Evolutionary conservation across 192 early-diverging fungal genomes (phyloP).

Genomic region (Coemansia sp.): DNA sequence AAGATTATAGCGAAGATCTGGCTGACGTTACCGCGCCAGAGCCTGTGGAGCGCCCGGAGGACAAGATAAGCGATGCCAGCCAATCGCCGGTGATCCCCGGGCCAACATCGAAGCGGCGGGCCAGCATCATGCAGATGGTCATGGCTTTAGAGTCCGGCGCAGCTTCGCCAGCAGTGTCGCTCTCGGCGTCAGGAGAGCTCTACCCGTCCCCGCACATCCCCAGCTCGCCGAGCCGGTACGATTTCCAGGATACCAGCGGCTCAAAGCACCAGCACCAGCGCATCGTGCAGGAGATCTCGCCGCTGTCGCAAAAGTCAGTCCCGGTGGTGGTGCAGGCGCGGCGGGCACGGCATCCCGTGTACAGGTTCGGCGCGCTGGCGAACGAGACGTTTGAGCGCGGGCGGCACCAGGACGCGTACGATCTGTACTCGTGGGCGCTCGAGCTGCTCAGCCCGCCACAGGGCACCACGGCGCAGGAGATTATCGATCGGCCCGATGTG

Average conservation of each 20-base stretch:
- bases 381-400: constrained; percentile 59
- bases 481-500: constrained; percentile 22
- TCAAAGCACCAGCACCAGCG: not conserved
- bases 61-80: not conserved
- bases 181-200: not conserved
- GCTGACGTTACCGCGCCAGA: not conserved
- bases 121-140: constrained; percentile 3
- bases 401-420: constrained; percentile 53
- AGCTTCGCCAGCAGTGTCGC: constrained; percentile 3
- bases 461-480: constrained; percentile 21
- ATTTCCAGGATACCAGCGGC: not conserved
- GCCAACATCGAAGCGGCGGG: not conserved
- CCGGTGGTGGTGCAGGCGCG: constrained; percentile 46
- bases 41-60: not conserved
- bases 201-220: constrained; percentile 2
- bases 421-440: constrained; percentile 51
- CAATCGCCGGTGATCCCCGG: not conserved
- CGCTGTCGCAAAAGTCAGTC: constrained; percentile 31
- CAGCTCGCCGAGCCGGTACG: too few relatives aligned
- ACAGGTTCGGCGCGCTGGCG: constrained; percentile 46
- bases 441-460: constrained; percentile 30
- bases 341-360: constrained; percentile 50
- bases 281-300: constrained; percentile 17
- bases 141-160: constrained; percentile 1
- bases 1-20: not conserved